A percentile compares a stretch with the other conserved stretches of the same genome.
Evolutionary conservation across 139 green algal species (phyloP).

Genomic region (Pleodorina starrii): DNA sequence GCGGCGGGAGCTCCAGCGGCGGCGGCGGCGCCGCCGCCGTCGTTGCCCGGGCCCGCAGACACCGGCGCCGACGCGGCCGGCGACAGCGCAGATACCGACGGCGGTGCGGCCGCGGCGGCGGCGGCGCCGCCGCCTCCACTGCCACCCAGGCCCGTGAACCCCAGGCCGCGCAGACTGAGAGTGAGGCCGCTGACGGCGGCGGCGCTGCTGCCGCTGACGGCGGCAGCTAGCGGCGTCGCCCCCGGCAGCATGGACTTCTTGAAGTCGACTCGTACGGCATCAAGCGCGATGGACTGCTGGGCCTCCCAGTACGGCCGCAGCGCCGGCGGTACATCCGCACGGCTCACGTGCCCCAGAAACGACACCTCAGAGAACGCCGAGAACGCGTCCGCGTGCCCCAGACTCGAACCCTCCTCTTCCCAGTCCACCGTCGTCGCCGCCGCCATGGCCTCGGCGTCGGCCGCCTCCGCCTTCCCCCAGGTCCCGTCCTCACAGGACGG

Average conservation of each 20-base stretch:
- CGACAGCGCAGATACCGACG: not conserved
- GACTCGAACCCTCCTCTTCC: not conserved
- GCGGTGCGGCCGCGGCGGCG: not conserved
- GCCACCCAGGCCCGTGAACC: not conserved
- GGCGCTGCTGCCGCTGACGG: not conserved
- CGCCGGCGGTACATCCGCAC: conserved; percentile 62
- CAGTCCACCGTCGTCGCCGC: not conserved
- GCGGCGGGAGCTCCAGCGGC: not conserved
- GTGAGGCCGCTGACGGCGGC: not conserved
- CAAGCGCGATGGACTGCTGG: conserved; percentile 83
- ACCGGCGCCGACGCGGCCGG: not conserved
- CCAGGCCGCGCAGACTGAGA: not conserved
- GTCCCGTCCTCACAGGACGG: not conserved
- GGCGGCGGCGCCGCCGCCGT: not conserved
- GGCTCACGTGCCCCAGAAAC: conserved; percentile 32
- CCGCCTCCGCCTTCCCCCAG: not conserved
- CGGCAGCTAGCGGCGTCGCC: not conserved
- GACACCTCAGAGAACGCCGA: not conserved
- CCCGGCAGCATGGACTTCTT: conserved; percentile 52
- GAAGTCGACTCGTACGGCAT: conserved; percentile 74
- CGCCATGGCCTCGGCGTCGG: not conserved
- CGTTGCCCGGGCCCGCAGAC: not conserved
- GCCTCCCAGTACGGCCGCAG: conserved; percentile 76
- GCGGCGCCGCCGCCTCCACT: not conserved
- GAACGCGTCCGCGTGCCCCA: not conserved